Percentiles rank a stretch among this genome's conserved stretches.
These are phyloP conservation scores for Podaxis sp. DNA, from an alignment of 768 basidiomycete species.

Conservation along the genomic window DNA sequence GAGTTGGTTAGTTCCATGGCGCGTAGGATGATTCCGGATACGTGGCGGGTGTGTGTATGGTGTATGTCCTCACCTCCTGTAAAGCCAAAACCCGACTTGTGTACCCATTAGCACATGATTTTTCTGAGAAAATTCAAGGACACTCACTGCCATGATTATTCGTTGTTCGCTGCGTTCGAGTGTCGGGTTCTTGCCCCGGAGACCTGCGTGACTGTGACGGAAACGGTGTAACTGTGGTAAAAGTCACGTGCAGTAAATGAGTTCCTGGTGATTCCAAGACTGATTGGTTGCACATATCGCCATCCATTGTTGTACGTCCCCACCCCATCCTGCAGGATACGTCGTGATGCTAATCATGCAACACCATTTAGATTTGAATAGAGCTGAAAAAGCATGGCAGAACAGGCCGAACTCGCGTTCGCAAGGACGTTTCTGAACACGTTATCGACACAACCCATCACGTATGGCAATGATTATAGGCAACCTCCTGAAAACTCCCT, in stretches of 20 bases:
- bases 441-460: constrained; percentile 64
- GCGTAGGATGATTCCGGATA: constrained; percentile 9
- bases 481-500: constrained; percentile 65
- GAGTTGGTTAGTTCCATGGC: constrained; percentile 5
- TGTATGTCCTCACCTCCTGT: constrained; percentile 35
- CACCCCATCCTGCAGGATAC: neutral
- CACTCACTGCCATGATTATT: constrained; percentile 23
- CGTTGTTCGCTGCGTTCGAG: constrained; percentile 14
- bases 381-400: constrained; percentile 31
- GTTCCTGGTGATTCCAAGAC: neutral
- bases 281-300: neutral
- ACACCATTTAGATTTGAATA: neutral
- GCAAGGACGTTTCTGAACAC: constrained; percentile 65
- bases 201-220: constrained; percentile 6
- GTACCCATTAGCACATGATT: neutral
- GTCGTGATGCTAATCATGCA: neutral
- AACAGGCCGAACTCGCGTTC: constrained; percentile 66
- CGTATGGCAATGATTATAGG: constrained; percentile 74
- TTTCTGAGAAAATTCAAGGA: neutral
- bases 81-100: constrained; percentile 48
- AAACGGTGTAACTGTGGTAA: neutral
- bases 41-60: neutral
- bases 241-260: neutral
- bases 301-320: neutral
- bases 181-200: constrained; percentile 11